phyloP scores from a whole-genome alignment of 2,329 filamentous ascomycete genomes.

The Zasmidium cellare region DNA sequence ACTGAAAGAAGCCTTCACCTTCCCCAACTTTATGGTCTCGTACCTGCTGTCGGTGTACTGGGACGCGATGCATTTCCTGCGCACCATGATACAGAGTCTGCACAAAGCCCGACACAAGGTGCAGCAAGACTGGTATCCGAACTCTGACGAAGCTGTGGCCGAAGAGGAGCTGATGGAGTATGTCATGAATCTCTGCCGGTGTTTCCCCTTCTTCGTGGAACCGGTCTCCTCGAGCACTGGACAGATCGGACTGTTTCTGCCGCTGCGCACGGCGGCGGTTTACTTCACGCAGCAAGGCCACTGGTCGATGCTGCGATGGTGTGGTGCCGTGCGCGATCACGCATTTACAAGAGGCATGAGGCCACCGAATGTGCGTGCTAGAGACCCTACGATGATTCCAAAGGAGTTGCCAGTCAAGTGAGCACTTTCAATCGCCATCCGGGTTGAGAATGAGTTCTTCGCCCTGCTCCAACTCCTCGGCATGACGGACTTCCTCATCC shows the following conservation, averaged over 20 bases:
- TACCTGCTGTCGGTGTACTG: constrained; percentile 34
- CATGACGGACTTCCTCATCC: constrained; percentile 22
- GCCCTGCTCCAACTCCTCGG: constrained; percentile 19
- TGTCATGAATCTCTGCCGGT: constrained; percentile 28
- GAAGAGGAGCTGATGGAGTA: constrained; percentile 29
- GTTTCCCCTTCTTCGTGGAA: constrained; percentile 31
- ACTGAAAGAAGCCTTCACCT: constrained; percentile 27
- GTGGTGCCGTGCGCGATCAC: constrained; percentile 21
- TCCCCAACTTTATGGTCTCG: constrained; percentile 30
- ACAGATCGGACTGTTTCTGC: constrained; percentile 33
- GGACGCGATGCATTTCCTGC: constrained; percentile 32
- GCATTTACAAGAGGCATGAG: constrained; percentile 30
- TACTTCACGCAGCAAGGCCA: constrained; percentile 29
- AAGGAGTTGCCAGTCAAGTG: background rate
- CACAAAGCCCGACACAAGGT: constrained; percentile 22
- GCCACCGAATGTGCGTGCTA: constrained; percentile 21
- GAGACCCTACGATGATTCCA: background rate
- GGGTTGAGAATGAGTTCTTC: constrained; percentile 29
- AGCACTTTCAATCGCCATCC: constrained; percentile 31
- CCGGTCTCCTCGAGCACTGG: constrained; percentile 30
- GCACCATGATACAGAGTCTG: constrained; percentile 24
- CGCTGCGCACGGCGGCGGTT: constrained; percentile 28
- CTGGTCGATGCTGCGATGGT: constrained; percentile 29
- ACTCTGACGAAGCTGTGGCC: constrained; percentile 15
- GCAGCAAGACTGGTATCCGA: constrained; percentile 22